Evolutionary conservation across 164 flowering plant genomes (phyloP).

Genomic region (Buxus sempervirens): DNA sequence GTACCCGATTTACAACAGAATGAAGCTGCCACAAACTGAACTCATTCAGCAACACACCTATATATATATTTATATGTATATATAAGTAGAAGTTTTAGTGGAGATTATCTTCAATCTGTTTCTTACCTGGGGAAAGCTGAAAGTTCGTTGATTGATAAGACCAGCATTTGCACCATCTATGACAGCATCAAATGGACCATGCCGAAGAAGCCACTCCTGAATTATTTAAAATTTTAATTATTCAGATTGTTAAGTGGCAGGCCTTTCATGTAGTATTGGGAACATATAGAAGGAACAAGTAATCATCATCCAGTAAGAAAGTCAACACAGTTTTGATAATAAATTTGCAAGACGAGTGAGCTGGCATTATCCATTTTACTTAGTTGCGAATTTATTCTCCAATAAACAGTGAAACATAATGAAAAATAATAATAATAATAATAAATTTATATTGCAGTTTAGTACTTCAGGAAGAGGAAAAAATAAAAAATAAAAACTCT

Average conservation of each 20-base stretch:
- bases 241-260: constrained; percentile 14
- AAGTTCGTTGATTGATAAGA: constrained; percentile 34
- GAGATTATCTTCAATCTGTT: not conserved
- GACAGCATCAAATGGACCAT: constrained; percentile 97
- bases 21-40: constrained; percentile 51
- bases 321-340: constrained; percentile 3
- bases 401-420: not conserved
- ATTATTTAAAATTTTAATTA: constrained; percentile 27
- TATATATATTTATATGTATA: not conserved
- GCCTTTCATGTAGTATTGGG: constrained; percentile 3
- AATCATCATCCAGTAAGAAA: constrained; percentile 4
- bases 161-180: constrained; percentile 93
- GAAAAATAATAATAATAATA: no score
- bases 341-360: not conserved
- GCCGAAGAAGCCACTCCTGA: constrained; percentile 81
- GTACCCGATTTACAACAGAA: constrained; percentile 50
- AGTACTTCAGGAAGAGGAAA: not conserved
- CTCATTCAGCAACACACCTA: not conserved
- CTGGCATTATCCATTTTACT: not conserved
- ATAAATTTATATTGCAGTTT: no score
- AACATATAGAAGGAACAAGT: constrained; percentile 12
- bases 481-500: no score
- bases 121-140: constrained; percentile 66
- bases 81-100: not conserved
- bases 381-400: not conserved